These are phyloP conservation scores for Ambrosia trifida DNA, from an alignment of 129 eudicot species.

Conservation along the genomic window DNA sequence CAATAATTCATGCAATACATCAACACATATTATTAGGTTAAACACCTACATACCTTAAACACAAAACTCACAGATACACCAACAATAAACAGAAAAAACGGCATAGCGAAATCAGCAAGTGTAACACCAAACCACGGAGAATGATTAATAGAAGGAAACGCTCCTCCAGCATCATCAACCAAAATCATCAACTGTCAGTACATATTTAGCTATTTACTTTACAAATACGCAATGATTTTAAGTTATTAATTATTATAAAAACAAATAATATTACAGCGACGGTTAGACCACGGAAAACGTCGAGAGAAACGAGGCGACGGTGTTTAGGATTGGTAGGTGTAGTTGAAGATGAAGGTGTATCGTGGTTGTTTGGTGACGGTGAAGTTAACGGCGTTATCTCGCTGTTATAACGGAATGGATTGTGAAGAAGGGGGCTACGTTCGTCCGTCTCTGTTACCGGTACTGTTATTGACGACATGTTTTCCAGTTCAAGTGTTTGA, in stretches of 20 bases:
- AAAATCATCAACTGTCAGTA: conserved; percentile 78
- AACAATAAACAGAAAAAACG: conserved; percentile 81
- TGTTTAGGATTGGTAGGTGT: conserved; percentile 35
- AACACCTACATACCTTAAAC: conserved; percentile 52
- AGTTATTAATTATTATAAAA: not conserved
- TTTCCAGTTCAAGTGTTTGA: conserved; percentile 19
- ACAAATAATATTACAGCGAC: conserved; percentile 44
- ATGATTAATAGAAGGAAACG: conserved; percentile 84
- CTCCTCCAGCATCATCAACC: conserved; percentile 91
- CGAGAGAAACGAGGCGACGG: conserved; percentile 82
- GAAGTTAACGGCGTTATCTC: conserved; percentile 36
- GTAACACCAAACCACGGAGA: conserved; percentile 97
- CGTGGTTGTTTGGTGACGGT: conserved; percentile 30
- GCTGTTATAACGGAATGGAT: conserved; percentile 20
- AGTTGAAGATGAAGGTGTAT: conserved; percentile 23
- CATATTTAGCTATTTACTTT: not conserved
- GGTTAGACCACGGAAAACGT: conserved; percentile 83
- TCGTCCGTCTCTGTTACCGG: conserved; percentile 45
- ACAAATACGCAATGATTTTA: not conserved
- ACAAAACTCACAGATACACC: conserved; percentile 76
- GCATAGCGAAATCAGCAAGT: conserved; percentile 94
- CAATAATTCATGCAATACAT: not conserved
- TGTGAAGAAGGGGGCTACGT: conserved; percentile 49
- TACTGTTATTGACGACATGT: conserved; percentile 48
- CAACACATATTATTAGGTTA: not conserved